Evolutionary conservation across 805 yeast species (phyloP).

Genomic region (Sungouiozyma ichnusensis): DNA sequence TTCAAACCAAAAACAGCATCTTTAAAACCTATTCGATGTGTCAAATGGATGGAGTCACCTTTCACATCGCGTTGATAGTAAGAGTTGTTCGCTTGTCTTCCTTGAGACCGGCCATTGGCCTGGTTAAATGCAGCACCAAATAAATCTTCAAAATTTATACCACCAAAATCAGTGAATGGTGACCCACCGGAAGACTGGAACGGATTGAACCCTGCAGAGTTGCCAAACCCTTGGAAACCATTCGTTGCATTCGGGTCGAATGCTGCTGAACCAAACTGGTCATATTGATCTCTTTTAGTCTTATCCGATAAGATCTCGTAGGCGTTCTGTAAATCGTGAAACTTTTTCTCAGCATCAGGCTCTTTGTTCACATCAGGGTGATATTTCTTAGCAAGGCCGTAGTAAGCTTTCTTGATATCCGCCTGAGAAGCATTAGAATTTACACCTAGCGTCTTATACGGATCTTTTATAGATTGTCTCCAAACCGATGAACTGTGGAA

Average conservation of each 20-base stretch:
- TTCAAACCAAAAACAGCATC: slow-evolving; percentile 78
- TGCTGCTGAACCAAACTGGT: slow-evolving; percentile 83
- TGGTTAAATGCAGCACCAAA: slow-evolving; percentile 43
- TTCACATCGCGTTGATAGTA: slow-evolving; percentile 27
- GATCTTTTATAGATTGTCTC: slow-evolving; percentile 42
- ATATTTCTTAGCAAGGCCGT: slow-evolving; percentile 81
- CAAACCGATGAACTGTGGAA: slow-evolving; percentile 13
- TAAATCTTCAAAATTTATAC: slow-evolving; percentile 50
- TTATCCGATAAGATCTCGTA: slow-evolving; percentile 86
- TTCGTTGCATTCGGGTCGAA: slow-evolving; percentile 54
- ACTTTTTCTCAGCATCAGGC: slow-evolving; percentile 72
- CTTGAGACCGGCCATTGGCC: slow-evolving; percentile 2
- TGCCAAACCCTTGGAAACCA: slow-evolving; percentile 40
- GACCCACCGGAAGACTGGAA: slow-evolving; percentile 5
- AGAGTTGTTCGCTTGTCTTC: background rate
- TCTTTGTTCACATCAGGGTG: slow-evolving; percentile 98
- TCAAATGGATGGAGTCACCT: slow-evolving; percentile 81
- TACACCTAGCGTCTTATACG: slow-evolving; percentile 78
- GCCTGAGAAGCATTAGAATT: slow-evolving; percentile 55
- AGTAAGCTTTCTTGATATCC: slow-evolving; percentile 93
- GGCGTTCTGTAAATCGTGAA: slow-evolving; percentile 89
- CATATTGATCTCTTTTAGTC: slow-evolving; percentile 77
- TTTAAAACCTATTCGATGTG: slow-evolving; percentile 65
- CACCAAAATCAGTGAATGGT: slow-evolving; percentile 35
- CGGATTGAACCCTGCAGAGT: slow-evolving; percentile 23